A percentile compares a stretch with the other conserved stretches of the same genome.
phyloP scores from a whole-genome alignment of 2,329 filamentous ascomycete genomes.

The Fusarium napiforme region DNA sequence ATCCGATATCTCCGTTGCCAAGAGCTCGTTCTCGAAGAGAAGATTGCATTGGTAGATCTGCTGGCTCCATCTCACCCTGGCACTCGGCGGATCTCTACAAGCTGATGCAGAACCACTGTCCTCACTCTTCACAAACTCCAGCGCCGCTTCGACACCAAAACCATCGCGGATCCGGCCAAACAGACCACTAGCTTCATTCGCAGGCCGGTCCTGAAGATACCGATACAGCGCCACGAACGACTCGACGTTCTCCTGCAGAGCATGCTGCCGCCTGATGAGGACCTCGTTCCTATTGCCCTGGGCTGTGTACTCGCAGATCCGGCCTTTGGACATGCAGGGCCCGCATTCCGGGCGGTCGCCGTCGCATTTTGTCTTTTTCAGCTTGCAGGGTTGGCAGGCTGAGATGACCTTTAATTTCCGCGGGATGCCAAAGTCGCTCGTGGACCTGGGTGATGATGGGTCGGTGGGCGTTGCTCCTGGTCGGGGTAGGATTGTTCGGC shows the following conservation, averaged over 20 bases:
- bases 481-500: not conserved
- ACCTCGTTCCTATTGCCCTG: fast-evolving
- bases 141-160: fast-evolving
- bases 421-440: not conserved
- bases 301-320: fast-evolving
- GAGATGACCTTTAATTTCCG: not conserved
- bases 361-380: not conserved
- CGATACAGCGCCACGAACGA: not conserved
- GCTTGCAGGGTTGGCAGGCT: not conserved
- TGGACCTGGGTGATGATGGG: fast-evolving
- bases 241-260: not conserved
- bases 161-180: not conserved
- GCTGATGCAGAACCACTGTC: fast-evolving
- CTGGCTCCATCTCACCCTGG: fast-evolving
- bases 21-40: not conserved
- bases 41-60: not conserved
- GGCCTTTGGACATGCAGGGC: fast-evolving
- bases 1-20: fast-evolving
- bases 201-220: not conserved
- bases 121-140: not conserved
- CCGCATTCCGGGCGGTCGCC: not conserved
- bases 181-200: not conserved
- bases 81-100: not conserved
- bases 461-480: not conserved
- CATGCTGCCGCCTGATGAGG: not conserved